These are phyloP conservation scores for Colletotrichum sp. DNA, from an alignment of 2,329 filamentous ascomycete genomes.

Conservation along the genomic window DNA sequence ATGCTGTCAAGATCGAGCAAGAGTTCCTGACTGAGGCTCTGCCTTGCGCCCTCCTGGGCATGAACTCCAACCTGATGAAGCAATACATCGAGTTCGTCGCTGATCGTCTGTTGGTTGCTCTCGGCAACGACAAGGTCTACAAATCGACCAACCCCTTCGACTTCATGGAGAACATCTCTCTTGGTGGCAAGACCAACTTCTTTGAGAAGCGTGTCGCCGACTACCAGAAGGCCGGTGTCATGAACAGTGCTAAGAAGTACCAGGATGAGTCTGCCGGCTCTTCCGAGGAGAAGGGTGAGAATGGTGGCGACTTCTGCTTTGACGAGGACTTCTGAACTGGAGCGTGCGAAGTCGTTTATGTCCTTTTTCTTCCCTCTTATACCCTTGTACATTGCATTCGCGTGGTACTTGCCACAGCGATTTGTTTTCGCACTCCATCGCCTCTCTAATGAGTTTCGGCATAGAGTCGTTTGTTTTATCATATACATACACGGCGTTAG, in stretches of 20 bases:
- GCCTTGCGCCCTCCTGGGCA: conserved; percentile 90
- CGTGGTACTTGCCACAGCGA: conserved; percentile 27
- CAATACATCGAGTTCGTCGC: conserved; percentile 99
- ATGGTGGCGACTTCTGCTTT: conserved; percentile 84
- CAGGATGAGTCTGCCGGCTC: conserved; percentile 46
- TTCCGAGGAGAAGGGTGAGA: conserved; percentile 58
- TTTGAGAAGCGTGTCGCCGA: conserved; percentile 99
- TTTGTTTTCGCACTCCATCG: conserved; percentile 26
- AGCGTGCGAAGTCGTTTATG: conserved; percentile 15
- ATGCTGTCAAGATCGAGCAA: conserved; percentile 93
- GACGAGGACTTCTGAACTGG: conserved; percentile 90
- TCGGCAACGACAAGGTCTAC: conserved; percentile 95
- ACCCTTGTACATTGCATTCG: conserved; percentile 24
- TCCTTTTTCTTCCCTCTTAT: conserved; percentile 22
- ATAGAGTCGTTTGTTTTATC: conserved; percentile 1
- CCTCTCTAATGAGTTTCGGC: neutral
- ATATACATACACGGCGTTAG: conserved; percentile 15
- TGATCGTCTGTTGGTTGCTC: conserved; percentile 88
- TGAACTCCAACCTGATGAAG: conserved; percentile 98
- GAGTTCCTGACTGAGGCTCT: conserved; percentile 98
- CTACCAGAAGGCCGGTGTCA: conserved; percentile 99
- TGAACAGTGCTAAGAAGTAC: conserved; percentile 87
- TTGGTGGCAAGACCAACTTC: conserved; percentile 99
- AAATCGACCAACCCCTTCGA: conserved; percentile 95
- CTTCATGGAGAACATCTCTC: conserved; percentile 99